Evolutionary conservation across 768 basidiomycete genomes (phyloP).

Genomic region (Amanita exitialis): DNA sequence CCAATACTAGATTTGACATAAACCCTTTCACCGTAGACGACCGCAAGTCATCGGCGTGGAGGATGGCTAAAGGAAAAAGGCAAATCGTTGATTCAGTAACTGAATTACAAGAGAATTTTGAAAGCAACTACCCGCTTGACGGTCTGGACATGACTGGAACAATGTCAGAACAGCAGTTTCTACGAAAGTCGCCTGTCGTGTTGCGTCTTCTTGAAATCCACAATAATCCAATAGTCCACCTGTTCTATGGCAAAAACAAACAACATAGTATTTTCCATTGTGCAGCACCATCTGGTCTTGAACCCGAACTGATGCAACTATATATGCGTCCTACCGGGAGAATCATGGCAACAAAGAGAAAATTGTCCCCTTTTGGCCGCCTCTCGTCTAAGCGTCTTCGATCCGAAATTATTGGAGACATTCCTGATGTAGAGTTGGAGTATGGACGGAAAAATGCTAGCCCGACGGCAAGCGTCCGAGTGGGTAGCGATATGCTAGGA

Average conservation of each 20-base stretch:
- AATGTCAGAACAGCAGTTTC: conserved; percentile 70
- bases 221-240: conserved; percentile 75
- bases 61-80: conserved; percentile 65
- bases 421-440: conserved; percentile 61
- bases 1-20: conserved; percentile 39
- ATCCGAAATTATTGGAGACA: conserved; percentile 40
- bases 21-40: conserved; percentile 27
- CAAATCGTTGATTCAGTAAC: conserved; percentile 88
- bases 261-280: conserved; percentile 46
- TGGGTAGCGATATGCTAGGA: neutral
- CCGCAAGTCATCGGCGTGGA: conserved; percentile 23
- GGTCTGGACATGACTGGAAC: conserved; percentile 53
- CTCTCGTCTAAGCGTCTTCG: conserved; percentile 52
- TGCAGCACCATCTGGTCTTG: conserved; percentile 77
- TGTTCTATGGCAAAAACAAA: conserved; percentile 73
- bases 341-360: conserved; percentile 41
- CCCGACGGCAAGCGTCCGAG: neutral
- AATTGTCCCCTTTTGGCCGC: conserved; percentile 46
- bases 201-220: conserved; percentile 83
- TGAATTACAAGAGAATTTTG: conserved; percentile 63
- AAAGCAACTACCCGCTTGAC: conserved; percentile 26
- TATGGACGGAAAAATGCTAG: conserved; percentile 20
- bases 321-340: conserved; percentile 62
- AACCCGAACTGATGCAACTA: conserved; percentile 71
- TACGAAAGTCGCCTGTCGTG: conserved; percentile 76